Percentiles rank a stretch among this genome's conserved stretches.
These are phyloP conservation scores for Cylindrotheca fusiformis DNA, from an alignment of 108 stramenopile species.

Conservation along the genomic window DNA sequence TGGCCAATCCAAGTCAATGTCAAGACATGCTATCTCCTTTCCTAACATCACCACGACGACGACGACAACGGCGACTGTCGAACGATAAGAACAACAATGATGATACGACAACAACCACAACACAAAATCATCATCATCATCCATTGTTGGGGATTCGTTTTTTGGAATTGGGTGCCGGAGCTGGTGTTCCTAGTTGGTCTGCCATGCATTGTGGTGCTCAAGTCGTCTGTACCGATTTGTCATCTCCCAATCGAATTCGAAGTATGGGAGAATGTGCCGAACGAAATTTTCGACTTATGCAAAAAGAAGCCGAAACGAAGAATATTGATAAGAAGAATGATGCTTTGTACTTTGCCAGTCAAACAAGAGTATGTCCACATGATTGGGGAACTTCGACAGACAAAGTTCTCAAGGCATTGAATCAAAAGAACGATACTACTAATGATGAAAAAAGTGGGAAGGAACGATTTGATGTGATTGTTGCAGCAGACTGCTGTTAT, in stretches of 20 bases:
- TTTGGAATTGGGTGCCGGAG: conserved; percentile 50
- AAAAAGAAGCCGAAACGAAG: background rate
- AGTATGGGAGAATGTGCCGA: conserved; percentile 41
- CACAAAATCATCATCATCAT: conserved; percentile 14
- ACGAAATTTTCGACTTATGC: conserved; percentile 25
- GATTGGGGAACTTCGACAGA: conserved; percentile 36
- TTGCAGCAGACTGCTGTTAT: conserved; percentile 50
- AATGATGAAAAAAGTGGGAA: background rate
- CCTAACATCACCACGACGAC: background rate
- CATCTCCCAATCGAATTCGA: conserved; percentile 38
- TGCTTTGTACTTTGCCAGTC: background rate
- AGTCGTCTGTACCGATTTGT: conserved; percentile 46
- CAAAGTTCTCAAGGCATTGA: conserved; percentile 13
- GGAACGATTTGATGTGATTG: conserved; percentile 33
- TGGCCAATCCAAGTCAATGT: conserved; percentile 35
- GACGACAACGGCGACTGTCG: background rate
- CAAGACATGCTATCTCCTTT: conserved; percentile 19
- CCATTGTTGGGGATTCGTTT: conserved; percentile 29
- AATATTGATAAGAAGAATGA: background rate
- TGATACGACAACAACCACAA: background rate
- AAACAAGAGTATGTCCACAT: conserved; percentile 31
- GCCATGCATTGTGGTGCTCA: conserved; percentile 52
- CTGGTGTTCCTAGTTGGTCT: conserved; percentile 41
- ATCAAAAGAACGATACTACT: background rate
- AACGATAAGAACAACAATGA: background rate